Percentiles rank a stretch among this genome's conserved stretches.
phyloP scores from a whole-genome alignment of 768 basidiomycete species.

The Hortiboletus campestris region DNA sequence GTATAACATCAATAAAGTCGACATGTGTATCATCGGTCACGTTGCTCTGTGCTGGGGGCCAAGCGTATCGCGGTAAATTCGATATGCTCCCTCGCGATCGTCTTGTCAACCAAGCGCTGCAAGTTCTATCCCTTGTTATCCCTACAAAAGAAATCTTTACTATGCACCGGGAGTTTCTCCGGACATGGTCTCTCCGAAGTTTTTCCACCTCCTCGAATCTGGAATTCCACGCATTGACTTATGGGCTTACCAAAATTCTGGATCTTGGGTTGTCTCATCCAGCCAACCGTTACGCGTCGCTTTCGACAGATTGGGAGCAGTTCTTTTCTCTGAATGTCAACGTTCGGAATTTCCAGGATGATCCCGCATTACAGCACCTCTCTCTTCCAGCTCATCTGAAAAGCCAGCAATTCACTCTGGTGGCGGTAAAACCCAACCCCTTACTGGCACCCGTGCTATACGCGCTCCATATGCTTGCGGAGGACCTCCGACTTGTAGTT shows the following conservation, averaged over 20 bases:
- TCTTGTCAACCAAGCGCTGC: constrained; percentile 59
- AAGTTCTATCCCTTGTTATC: constrained; percentile 60
- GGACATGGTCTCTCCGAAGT: constrained; percentile 50
- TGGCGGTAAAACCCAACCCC: constrained; percentile 37
- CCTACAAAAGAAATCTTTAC: constrained; percentile 54
- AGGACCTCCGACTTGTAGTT: constrained; percentile 60
- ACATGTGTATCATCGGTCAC: constrained; percentile 51
- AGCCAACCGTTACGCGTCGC: constrained; percentile 10
- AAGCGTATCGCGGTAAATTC: constrained; percentile 45
- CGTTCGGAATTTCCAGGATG: constrained; percentile 52
- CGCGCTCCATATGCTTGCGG: constrained; percentile 77
- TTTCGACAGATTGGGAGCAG: constrained; percentile 45
- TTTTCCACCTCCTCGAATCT: constrained; percentile 44
- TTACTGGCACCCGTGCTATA: constrained; percentile 61
- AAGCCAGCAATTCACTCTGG: constrained; percentile 26
- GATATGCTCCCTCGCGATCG: constrained; percentile 54
- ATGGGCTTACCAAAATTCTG: constrained; percentile 51
- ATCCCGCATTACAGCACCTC: constrained; percentile 52
- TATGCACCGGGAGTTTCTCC: constrained; percentile 55
- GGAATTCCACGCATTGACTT: constrained; percentile 57
- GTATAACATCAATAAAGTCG: constrained; percentile 46
- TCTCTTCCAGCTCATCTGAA: constrained; percentile 33
- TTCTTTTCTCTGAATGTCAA: constrained; percentile 44
- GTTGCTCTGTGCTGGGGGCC: constrained; percentile 52
- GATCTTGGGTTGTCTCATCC: constrained; percentile 34